A percentile compares a stretch with the other conserved stretches of the same genome.
Conservation (phyloP, 1,284 basidiomycete genomes). For the Xerocomus nothofagi region DNA sequence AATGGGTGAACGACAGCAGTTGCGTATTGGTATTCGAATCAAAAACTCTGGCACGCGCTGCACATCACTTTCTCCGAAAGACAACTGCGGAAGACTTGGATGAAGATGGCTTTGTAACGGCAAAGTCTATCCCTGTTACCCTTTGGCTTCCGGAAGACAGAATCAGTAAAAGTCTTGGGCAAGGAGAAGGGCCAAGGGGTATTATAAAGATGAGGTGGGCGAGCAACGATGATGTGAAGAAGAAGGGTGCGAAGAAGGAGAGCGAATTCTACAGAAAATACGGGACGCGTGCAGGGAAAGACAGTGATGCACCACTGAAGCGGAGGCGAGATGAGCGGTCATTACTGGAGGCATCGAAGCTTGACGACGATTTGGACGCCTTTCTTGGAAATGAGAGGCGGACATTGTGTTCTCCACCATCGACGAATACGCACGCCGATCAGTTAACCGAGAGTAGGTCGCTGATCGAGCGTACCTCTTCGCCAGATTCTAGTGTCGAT, state of each 20-base stretch:
- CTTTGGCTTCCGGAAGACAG: conserved; percentile 78
- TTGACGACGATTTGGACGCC: conserved; percentile 58
- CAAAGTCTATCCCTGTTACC: conserved; percentile 64
- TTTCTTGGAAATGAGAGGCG: conserved; percentile 52
- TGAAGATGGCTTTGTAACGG: conserved; percentile 55
- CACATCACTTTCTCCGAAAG: conserved; percentile 52
- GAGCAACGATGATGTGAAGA: conserved; percentile 64
- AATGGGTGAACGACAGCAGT: conserved; percentile 79
- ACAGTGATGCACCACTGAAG: conserved; percentile 37
- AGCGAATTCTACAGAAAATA: conserved; percentile 77
- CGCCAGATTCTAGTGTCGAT: conserved; percentile 38
- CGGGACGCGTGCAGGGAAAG: conserved; percentile 62
- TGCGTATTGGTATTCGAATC: conserved; percentile 72
- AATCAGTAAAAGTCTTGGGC: conserved; percentile 65
- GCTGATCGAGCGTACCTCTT: conserved; percentile 56
- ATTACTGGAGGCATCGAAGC: conserved; percentile 28
- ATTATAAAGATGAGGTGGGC: conserved; percentile 72
- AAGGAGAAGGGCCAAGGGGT: conserved; percentile 62
- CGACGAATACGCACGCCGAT: conserved; percentile 67
- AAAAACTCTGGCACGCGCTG: conserved; percentile 51
- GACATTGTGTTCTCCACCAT: conserved; percentile 41
- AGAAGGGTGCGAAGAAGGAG: conserved; percentile 63
- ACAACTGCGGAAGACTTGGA: conserved; percentile 51
- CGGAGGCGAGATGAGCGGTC: conserved; percentile 37
- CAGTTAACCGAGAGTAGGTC: conserved; percentile 52